A percentile compares a stretch with the other conserved stretches of the same genome.
phyloP scores from a whole-genome alignment of 2,329 filamentous ascomycete species.

The Rutstroemia sp. region DNA sequence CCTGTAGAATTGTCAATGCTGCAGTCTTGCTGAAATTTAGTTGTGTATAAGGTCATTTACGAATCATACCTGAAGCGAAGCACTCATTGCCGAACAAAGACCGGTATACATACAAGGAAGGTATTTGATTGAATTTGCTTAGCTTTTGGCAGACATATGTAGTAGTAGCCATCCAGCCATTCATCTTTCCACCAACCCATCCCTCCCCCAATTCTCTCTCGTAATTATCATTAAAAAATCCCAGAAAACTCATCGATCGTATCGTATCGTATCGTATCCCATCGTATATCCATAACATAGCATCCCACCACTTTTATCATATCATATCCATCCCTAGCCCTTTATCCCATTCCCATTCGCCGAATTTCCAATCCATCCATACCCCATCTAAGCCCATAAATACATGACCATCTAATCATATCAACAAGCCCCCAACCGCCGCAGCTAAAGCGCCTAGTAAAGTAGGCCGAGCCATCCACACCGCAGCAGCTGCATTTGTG shows the following conservation, averaged over 20 bases:
- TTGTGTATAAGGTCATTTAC: background rate
- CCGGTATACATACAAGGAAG: no score
- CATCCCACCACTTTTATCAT: background rate
- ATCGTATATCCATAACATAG: background rate
- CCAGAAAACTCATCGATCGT: background rate
- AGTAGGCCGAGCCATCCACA: constrained; percentile 6
- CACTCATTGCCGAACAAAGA: no score
- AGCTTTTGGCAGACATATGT: no score
- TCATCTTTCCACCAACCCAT: background rate
- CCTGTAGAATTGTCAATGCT: background rate
- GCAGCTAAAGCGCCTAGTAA: background rate
- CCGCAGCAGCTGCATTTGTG: constrained; percentile 16
- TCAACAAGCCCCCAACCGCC: background rate
- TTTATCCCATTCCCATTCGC: background rate
- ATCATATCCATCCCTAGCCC: background rate
- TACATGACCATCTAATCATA: background rate
- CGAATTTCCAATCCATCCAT: background rate
- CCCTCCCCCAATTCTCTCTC: background rate
- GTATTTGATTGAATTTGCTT: no score
- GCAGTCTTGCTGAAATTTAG: background rate
- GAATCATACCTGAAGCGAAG: no score
- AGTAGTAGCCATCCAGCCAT: background rate
- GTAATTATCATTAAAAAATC: background rate
- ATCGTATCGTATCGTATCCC: background rate
- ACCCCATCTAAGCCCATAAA: background rate